These are phyloP conservation scores for Sodiomyces alkalinus DNA, from an alignment of 2,329 filamentous ascomycete species.

Conservation along the genomic window DNA sequence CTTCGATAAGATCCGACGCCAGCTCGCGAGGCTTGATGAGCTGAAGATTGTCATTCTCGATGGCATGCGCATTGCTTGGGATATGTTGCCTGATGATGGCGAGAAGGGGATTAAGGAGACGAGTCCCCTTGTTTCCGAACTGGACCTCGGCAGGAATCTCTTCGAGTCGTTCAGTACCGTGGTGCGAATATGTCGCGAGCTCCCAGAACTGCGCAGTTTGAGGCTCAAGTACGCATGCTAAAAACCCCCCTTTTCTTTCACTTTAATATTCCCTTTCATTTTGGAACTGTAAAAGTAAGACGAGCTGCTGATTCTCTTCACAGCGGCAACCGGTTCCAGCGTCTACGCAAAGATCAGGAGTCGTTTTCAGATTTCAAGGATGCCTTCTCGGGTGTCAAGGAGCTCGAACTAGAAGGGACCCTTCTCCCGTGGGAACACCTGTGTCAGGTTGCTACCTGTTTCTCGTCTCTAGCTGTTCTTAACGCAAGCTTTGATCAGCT, in stretches of 20 bases:
- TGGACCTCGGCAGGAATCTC: conserved; percentile 77
- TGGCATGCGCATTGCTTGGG: conserved; percentile 44
- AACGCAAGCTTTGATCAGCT: conserved; percentile 44
- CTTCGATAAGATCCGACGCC: conserved; percentile 77
- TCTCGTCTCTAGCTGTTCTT: conserved; percentile 34
- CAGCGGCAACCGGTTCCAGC: conserved; percentile 61
- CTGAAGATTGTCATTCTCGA: conserved; percentile 74
- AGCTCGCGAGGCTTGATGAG: conserved; percentile 64
- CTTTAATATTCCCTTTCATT: not conserved
- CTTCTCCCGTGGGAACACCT: conserved; percentile 53
- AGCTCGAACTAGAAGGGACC: conserved; percentile 53
- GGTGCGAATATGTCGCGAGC: conserved; percentile 51
- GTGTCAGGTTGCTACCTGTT: conserved; percentile 34
- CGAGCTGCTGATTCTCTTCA: conserved; percentile 7
- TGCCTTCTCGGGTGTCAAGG: conserved; percentile 34
- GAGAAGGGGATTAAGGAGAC: conserved; percentile 25
- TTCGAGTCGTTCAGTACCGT: conserved; percentile 55
- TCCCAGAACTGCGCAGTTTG: conserved; percentile 51
- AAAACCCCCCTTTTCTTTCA: conserved; percentile 1
- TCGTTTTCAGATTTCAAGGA: too few relatives aligned
- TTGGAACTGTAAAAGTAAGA: not conserved
- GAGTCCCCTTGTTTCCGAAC: conserved; percentile 56
- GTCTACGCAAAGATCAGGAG: conserved; percentile 12
- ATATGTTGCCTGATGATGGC: conserved; percentile 15
- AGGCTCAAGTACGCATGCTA: conserved; percentile 52